Evolutionary conservation across 257 asterid species (phyloP).

Genomic region (Gentiana straminea): DNA sequence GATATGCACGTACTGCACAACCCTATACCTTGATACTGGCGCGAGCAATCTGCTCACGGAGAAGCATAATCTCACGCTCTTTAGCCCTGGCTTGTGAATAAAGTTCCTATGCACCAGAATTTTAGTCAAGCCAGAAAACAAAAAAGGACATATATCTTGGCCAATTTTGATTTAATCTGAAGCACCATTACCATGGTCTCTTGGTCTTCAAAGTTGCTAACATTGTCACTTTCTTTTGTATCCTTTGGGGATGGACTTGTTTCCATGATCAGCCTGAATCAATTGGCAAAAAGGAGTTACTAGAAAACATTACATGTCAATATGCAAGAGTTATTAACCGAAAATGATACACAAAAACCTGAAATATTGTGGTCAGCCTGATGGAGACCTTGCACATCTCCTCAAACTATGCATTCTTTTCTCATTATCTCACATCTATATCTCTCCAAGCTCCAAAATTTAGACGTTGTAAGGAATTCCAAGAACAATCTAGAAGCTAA

Average conservation of each 20-base stretch:
- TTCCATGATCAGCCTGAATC: slow-evolving; percentile 43
- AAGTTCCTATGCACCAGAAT: slow-evolving; percentile 36
- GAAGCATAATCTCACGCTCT: slow-evolving; percentile 58
- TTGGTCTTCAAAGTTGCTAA: slow-evolving; percentile 37
- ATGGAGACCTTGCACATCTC: slow-evolving; percentile 1
- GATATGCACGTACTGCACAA: slow-evolving; percentile 9
- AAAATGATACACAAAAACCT: neutral
- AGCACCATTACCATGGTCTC: slow-evolving; percentile 53
- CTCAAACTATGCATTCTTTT: neutral
- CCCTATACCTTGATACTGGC: slow-evolving; percentile 71
- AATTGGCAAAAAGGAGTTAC: slow-evolving; percentile 23
- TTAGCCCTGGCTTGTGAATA: slow-evolving; percentile 50
- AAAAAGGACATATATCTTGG: neutral
- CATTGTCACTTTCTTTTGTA: slow-evolving; percentile 40
- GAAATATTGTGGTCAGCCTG: neutral
- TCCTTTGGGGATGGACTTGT: slow-evolving; percentile 31
- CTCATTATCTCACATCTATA: neutral
- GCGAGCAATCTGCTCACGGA: slow-evolving; percentile 67
- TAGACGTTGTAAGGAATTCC: slow-evolving; percentile 1
- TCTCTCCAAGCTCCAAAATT: slow-evolving; percentile 4
- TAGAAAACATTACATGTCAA: slow-evolving; percentile 26
- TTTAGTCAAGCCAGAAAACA: slow-evolving; percentile 11
- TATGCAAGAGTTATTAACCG: neutral
- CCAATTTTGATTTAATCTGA: slow-evolving; percentile 6
- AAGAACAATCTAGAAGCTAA: neutral